phyloP scores from a whole-genome alignment of 257 asterid species.

The Fraxinus quadrangulata region DNA sequence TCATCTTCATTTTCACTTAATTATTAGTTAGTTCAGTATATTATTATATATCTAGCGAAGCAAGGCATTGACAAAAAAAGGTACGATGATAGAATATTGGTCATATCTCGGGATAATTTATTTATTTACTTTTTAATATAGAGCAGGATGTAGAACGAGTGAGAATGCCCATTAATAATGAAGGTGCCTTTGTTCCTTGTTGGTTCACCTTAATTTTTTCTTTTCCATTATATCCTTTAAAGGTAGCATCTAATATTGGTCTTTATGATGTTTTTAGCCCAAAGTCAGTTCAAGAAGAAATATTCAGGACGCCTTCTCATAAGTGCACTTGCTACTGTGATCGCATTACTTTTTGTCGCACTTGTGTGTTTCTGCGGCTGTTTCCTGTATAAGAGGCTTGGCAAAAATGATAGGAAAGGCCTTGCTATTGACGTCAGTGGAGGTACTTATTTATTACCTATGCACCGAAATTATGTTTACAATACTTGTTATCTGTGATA shows the following conservation, averaged over 20 bases:
- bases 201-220: background rate
- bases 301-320: conserved; percentile 69
- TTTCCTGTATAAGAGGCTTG: conserved; percentile 79
- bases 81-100: background rate
- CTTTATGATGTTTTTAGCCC: conserved; percentile 43
- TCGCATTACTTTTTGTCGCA: conserved; percentile 88
- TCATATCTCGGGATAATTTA: background rate
- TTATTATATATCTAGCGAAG: background rate
- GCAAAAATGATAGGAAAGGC: conserved; percentile 69
- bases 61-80: background rate
- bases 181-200: conserved; percentile 1
- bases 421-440: conserved; percentile 79
- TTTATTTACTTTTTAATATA: background rate
- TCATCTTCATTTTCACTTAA: background rate
- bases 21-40: background rate
- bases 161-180: background rate
- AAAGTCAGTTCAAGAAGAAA: conserved; percentile 62
- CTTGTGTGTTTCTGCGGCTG: conserved; percentile 98
- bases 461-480: conserved; percentile 15
- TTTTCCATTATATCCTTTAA: background rate
- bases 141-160: background rate
- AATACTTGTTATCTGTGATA: background rate
- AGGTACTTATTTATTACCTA: conserved; percentile 55
- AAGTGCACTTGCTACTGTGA: conserved; percentile 92
- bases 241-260: conserved; percentile 8